phyloP scores from a whole-genome alignment of 805 yeast species.

The Ogataea methanolica region DNA sequence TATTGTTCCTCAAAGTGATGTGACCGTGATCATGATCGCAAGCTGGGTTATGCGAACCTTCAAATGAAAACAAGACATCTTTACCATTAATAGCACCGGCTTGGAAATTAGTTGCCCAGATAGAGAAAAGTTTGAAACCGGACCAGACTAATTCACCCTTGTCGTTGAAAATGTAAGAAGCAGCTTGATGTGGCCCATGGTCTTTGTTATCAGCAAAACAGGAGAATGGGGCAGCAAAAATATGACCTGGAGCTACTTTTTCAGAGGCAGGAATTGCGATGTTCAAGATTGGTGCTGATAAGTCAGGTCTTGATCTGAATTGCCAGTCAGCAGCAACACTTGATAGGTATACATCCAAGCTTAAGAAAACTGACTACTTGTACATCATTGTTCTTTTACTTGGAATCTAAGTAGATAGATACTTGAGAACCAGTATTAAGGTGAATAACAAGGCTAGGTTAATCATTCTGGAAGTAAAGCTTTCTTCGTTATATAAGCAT shows the following conservation, averaged over 20 bases:
- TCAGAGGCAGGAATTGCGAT: conserved; percentile 27
- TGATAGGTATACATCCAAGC: not conserved
- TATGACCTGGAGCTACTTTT: conserved; percentile 25
- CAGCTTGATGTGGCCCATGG: conserved; percentile 30
- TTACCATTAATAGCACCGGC: conserved; percentile 23
- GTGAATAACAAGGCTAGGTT: too few species aligned
- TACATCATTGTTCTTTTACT: not conserved
- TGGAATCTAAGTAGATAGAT: too few species aligned
- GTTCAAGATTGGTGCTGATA: conserved; percentile 31
- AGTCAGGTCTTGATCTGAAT: conserved; percentile 33
- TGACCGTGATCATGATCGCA: conserved; percentile 28
- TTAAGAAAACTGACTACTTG: not conserved
- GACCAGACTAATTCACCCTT: conserved; percentile 37
- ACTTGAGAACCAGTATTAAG: too few species aligned
- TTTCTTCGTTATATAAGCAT: too few species aligned
- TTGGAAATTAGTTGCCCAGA: conserved; percentile 31
- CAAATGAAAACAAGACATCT: conserved; percentile 30
- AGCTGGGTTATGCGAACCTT: conserved; percentile 30
- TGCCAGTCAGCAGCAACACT: conserved; percentile 28
- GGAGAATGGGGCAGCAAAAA: conserved; percentile 32
- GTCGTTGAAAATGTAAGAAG: conserved; percentile 32
- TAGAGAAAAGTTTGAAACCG: conserved; percentile 31
- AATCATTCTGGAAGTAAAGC: too few species aligned
- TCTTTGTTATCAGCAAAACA: conserved; percentile 8
- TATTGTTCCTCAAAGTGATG: conserved; percentile 27